These are phyloP conservation scores for Solioccasus polychromus DNA, from an alignment of 768 basidiomycete genomes.

Conservation along the genomic window DNA sequence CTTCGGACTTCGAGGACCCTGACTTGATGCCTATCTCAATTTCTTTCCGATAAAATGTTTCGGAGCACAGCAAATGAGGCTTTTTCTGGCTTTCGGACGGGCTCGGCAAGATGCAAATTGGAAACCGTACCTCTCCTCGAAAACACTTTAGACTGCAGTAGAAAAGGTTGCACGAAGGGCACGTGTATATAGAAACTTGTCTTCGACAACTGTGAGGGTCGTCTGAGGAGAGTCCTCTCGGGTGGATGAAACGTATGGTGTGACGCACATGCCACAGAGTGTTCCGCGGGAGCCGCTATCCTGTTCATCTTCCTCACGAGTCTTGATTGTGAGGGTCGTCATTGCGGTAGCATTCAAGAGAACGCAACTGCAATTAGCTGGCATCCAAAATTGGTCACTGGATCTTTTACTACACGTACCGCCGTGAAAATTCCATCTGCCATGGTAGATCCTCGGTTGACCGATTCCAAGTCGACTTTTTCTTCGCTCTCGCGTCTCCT, in stretches of 20 bases:
- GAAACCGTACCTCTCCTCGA: constrained; percentile 56
- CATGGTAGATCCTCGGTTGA: constrained; percentile 47
- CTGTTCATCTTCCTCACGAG: constrained; percentile 11
- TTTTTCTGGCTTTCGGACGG: constrained; percentile 6
- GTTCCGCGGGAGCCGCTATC: constrained; percentile 5
- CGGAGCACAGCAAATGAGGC: constrained; percentile 75
- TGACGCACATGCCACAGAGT: constrained; percentile 46
- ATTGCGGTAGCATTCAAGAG: constrained; percentile 6
- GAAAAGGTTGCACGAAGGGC: constrained; percentile 74
- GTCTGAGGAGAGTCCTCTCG: constrained; percentile 1
- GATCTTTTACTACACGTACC: too few species aligned
- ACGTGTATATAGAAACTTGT: constrained; percentile 77
- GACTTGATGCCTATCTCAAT: constrained; percentile 60
- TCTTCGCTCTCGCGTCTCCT: constrained; percentile 71
- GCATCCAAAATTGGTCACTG: constrained; percentile 3
- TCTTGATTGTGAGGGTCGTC: constrained; percentile 16
- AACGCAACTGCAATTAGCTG: too few species aligned
- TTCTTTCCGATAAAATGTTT: constrained; percentile 77
- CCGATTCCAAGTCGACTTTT: constrained; percentile 50
- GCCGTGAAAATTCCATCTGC: neutral
- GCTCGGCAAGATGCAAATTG: neutral
- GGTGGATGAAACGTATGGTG: neutral
- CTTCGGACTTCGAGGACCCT: constrained; percentile 52
- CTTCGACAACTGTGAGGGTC: constrained; percentile 57
- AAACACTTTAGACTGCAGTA: constrained; percentile 84